Evolutionary conservation across 1,139 yeast genomes (phyloP).

Genomic region (Diutina pseudorugosa): DNA sequence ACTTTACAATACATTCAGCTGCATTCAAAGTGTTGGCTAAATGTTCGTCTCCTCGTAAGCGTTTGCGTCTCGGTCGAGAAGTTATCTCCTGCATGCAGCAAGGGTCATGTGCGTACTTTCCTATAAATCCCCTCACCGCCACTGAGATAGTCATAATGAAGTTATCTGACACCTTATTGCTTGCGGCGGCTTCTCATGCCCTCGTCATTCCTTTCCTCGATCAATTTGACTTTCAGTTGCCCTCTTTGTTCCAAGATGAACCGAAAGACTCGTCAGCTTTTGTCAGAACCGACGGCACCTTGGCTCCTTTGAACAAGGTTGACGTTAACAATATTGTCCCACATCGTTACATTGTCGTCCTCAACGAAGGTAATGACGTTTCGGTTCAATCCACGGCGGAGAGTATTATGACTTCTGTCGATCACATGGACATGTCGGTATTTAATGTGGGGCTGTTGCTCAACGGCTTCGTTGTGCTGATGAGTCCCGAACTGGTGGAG

Average conservation of each 20-base stretch:
- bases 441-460: background rate
- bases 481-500: background rate
- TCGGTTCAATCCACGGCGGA: background rate
- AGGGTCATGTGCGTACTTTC: background rate
- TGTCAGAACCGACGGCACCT: background rate
- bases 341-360: background rate
- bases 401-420: background rate
- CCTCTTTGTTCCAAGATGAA: background rate
- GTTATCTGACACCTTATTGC: background rate
- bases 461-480: background rate
- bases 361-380: background rate
- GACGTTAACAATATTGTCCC: background rate
- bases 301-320: background rate
- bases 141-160: background rate
- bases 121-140: background rate
- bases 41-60: background rate
- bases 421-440: background rate
- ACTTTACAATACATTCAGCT: too few relatives aligned
- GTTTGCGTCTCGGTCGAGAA: background rate
- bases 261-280: too few relatives aligned
- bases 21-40: background rate
- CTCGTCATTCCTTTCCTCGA: constrained; percentile 1
- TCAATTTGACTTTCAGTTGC: background rate
- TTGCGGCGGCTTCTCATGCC: constrained; percentile 1
- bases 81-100: background rate